Evolutionary conservation across 352 stramenopile species (phyloP), one percentile per base, ranked within the genome.

Genomic region (Globisporangium recalcitrans): DNA sequence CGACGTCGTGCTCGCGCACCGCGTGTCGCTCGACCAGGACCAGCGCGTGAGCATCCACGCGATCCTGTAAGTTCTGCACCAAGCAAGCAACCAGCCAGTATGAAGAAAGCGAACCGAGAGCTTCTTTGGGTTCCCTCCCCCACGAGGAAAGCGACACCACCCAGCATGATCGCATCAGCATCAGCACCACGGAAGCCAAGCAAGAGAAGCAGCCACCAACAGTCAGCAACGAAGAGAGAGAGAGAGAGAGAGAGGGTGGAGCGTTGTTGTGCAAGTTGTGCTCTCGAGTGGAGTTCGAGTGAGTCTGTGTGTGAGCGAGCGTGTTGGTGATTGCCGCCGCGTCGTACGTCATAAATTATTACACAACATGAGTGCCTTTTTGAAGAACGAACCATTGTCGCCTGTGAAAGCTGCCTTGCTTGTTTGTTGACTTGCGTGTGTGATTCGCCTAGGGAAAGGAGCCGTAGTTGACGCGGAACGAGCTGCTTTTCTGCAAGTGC

Each of bases 21-120:
- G 77, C 60, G 71, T 84, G 56, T 86, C 77, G 58, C 75, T 87
- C 2, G 75, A 85, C 63, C 69, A 87, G 24, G 75, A 80, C 14
- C 73, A 84, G 52, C 77, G 77, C 29, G 73, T 84, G 71, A 87
- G 77, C 71, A 69, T 87, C 51, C 77, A 87, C 62, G 77, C 77
- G 47, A 87, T 87, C 49, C 70, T 87, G n/a, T 87, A 82, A 58
- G 29, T n/a, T 44, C 38, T 13, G 21, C 46, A 32, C 21, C 8
- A 42, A 53, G 10, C 46, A 52, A 27, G n/a, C n/a, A n/a, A n/a
- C n/a, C n/a, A n/a, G n/a, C n/a, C n/a, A n/a, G n/a, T 16, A 27
- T 27, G 22, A 54, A 31, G 16, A 24, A 34, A 31, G 27, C 27
- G 27, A 38, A 31, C 48, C 24, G 16, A 54, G 26, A 54, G 48